Conservation (phyloP, 192 early-diverging fungal species). For the Physocladia obscura region DNA sequence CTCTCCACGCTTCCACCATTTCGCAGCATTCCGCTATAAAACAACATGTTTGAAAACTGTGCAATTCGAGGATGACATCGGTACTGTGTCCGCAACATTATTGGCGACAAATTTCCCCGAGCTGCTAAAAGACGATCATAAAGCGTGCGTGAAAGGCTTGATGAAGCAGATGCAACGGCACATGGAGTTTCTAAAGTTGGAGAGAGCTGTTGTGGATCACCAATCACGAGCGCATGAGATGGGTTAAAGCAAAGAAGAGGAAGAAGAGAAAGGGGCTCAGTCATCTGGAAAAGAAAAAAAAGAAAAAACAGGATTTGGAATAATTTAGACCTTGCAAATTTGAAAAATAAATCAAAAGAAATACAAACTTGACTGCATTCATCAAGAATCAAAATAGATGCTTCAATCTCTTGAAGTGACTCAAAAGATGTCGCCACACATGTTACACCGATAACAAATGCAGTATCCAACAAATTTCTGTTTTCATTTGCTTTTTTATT, state of each 20-base stretch:
- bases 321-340: conserved; percentile 9
- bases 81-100: conserved; percentile 72
- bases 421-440: conserved; percentile 80
- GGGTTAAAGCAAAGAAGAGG: conserved; percentile 67
- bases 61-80: conserved; percentile 70
- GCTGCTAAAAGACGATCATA: conserved; percentile 73
- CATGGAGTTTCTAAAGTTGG: conserved; percentile 72
- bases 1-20: conserved; percentile 43
- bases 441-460: conserved; percentile 70
- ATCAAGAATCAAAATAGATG: conserved; percentile 79
- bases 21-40: conserved; percentile 55
- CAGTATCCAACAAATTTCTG: conserved; percentile 38
- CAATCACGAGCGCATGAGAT: conserved; percentile 71
- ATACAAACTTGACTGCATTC: conserved; percentile 70
- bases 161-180: conserved; percentile 20
- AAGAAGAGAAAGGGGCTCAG: conserved; percentile 85
- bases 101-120: conserved; percentile 40
- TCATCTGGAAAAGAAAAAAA: conserved; percentile 65
- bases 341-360: conserved; percentile 4
- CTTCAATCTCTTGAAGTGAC: conserved; percentile 52
- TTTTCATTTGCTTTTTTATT: conserved; percentile 46
- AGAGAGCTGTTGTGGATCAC: conserved; percentile 84
- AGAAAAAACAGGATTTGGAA: conserved; percentile 5
- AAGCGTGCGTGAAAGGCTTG: conserved; percentile 78
- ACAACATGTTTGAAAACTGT: conserved; percentile 59